Conservation (phyloP, 768 basidiomycete species). For the Naganishia kalamii region DNA sequence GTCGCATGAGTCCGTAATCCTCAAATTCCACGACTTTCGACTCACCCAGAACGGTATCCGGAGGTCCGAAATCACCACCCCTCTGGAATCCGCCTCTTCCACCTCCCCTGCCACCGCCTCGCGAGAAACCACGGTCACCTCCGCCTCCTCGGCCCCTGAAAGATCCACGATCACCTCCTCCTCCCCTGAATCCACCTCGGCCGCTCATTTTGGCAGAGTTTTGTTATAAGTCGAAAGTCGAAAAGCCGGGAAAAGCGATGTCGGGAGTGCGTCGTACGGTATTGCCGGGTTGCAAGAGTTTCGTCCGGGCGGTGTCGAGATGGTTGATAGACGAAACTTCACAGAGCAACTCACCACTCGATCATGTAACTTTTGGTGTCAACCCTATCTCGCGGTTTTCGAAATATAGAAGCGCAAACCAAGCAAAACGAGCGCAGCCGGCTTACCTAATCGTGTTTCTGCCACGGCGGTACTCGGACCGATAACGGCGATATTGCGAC, state of each 20-base stretch:
- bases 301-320: not conserved
- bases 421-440: not conserved
- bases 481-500: constrained; percentile 1
- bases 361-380: not conserved
- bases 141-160: constrained; percentile 28
- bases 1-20: not conserved
- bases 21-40: not conserved
- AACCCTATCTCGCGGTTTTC: constrained; percentile 3
- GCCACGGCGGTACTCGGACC: not conserved
- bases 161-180: constrained; percentile 29
- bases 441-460: not conserved
- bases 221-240: not conserved
- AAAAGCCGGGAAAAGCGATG: not conserved
- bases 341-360: not conserved
- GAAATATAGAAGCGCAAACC: constrained; percentile 14
- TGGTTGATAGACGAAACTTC: not conserved
- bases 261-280: too few relatives aligned
- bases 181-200: constrained; percentile 35
- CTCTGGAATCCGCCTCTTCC: constrained; percentile 45
- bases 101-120: constrained; percentile 36
- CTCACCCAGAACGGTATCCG: constrained; percentile 50
- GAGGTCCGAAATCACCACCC: constrained; percentile 45
- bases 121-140: constrained; percentile 31
- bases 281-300: not conserved
- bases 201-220: constrained; percentile 24